Percentiles rank a stretch among this genome's conserved stretches.
Conservation (phyloP, 345 rosid species). For the Barbarea vulgaris region DNA sequence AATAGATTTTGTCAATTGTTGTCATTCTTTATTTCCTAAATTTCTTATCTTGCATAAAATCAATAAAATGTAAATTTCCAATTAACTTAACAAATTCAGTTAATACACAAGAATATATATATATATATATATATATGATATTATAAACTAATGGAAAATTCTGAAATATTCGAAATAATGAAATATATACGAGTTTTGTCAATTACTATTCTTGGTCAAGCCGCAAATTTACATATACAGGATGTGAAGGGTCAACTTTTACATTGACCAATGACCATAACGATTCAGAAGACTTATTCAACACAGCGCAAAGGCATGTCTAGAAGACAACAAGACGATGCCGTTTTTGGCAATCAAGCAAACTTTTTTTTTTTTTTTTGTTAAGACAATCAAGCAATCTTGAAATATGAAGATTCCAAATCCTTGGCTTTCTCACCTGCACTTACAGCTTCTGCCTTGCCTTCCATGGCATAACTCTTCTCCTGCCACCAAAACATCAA, state of each 20-base stretch:
- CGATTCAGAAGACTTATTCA: constrained; percentile 18
- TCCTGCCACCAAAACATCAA: constrained; percentile 50
- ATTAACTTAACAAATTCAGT: not conserved
- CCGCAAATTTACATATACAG: constrained; percentile 18
- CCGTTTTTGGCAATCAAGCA: not conserved
- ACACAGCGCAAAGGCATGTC: not conserved
- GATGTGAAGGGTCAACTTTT: constrained; percentile 13
- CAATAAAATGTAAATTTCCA: not conserved
- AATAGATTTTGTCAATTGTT: not conserved
- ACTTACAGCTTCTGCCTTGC: constrained; percentile 48
- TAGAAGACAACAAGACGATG: constrained; percentile 1
- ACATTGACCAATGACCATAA: constrained; percentile 23
- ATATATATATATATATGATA: not conserved
- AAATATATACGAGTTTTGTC: not conserved
- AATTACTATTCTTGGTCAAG: not conserved
- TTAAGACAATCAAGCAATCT: too few species aligned
- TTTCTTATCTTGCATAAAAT: not conserved
- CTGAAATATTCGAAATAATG: not conserved
- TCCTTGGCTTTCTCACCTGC: constrained; percentile 51
- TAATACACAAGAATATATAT: not conserved
- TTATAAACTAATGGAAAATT: not conserved
- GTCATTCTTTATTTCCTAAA: not conserved
- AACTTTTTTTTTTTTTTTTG: too few species aligned
- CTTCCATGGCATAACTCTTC: constrained; percentile 51
- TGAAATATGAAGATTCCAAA: constrained; percentile 61